Base-by-base conservation (phyloP, 306 rosid species). In the Prunus davidiana region DNA sequence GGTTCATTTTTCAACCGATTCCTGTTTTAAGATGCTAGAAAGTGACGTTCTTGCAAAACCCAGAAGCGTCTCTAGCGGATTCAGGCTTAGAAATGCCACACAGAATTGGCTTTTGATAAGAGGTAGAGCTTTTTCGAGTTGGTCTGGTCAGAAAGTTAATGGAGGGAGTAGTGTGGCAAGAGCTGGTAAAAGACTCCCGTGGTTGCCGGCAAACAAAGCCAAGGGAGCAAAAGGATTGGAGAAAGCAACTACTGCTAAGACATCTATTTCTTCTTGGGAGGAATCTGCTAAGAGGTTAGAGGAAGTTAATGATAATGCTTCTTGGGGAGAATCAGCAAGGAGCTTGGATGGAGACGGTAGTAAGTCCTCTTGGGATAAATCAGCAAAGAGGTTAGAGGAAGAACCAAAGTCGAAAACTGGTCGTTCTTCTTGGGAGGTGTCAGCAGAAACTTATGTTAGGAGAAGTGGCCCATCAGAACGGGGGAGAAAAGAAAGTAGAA, bases 331-430 rank as follows among this genome's bases (percentile, higher is more conserved):
- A 78, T 79, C 88, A 2, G 68, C 38, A 8, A 73, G 71, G 77
- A 81, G 76, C 19, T 75, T 79, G 14, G 88, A 79, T 56, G 85
- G 86, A 52, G 86, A 54, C 16, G 54, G 76, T 22, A 60, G 64
- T 52, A 73, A 65, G 84, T 81, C 93, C 30, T 84, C 91, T 78
- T 82, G 93, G 91, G 90, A 83, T 30, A 86, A 84, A 80, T 82
- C 89, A 0, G 68, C 76, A 64, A 86, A 81, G 72, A 84, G 74
- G 69, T 73, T 86, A 61, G 93, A 83, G 82, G 79, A 81, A 72
- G 43, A 76, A 73, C 34, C 79, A 20, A 55, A 76, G 41, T 71
- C 74, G n/a, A 86, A 72, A 66, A 28, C 76, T 61, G 80, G 34
- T 15, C 73, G 55, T 34, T 82, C 86, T 69, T 62, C 80, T 81